Conservation (phyloP, 2,329 filamentous ascomycete species). For the Colletotrichum costaricense region DNA sequence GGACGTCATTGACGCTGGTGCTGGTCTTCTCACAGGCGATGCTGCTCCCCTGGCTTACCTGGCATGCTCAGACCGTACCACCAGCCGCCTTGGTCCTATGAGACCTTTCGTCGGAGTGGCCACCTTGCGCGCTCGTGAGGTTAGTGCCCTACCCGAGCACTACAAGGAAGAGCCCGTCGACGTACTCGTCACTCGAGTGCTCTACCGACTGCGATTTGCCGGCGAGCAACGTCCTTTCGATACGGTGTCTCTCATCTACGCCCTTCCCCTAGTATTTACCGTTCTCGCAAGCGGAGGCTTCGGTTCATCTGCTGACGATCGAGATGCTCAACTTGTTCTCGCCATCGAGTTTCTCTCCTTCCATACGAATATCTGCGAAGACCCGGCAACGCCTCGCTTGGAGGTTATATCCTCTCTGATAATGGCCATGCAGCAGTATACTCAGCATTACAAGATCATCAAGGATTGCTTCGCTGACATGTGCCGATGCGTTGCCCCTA, state of each 20-base stretch:
- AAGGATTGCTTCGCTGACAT: conserved; percentile 93
- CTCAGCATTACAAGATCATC: conserved; percentile 93
- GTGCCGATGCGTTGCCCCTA: conserved; percentile 85
- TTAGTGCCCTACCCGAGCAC: conserved; percentile 77
- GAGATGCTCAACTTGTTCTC: conserved; percentile 89
- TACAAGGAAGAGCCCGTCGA: conserved; percentile 85
- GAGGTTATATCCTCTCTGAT: conserved; percentile 80
- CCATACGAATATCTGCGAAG: conserved; percentile 83
- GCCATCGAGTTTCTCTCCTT: conserved; percentile 90
- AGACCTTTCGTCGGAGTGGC: conserved; percentile 89
- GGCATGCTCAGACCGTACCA: conserved; percentile 79
- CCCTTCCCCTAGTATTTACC: conserved; percentile 83
- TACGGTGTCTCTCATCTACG: conserved; percentile 85
- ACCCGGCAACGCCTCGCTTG: conserved; percentile 79
- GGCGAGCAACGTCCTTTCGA: conserved; percentile 97
- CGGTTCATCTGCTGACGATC: conserved; percentile 78
- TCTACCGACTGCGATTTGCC: conserved; percentile 91
- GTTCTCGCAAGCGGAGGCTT: conserved; percentile 85
- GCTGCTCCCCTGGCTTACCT: conserved; percentile 83
- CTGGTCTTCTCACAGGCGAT: conserved; percentile 84
- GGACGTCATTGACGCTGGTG: conserved; percentile 81
- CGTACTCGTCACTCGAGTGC: conserved; percentile 84
- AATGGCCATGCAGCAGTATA: conserved; percentile 86
- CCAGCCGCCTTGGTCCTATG: conserved; percentile 78
- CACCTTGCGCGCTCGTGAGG: conserved; percentile 81